Evolutionary conservation across 805 yeast species (phyloP).

Genomic region (Pichia exigua): DNA sequence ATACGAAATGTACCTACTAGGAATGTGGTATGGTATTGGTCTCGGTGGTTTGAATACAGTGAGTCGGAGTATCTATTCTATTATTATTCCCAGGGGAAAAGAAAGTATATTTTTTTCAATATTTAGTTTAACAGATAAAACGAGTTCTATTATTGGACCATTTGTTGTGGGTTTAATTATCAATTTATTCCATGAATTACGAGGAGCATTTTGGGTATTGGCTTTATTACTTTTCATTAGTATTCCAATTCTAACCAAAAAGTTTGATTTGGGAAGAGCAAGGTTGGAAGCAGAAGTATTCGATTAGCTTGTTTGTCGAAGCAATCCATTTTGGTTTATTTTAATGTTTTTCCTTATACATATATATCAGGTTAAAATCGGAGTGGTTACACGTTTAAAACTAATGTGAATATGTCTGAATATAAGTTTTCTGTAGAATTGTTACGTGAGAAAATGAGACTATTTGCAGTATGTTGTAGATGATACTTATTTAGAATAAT

Average conservation of each 20-base stretch:
- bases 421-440: no score
- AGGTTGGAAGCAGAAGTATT: constrained; percentile 1
- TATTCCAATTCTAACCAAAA: constrained; percentile 43
- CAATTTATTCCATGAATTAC: constrained; percentile 63
- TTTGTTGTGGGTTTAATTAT: constrained; percentile 63
- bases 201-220: constrained; percentile 64
- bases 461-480: no score
- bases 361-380: no score
- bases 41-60: constrained; percentile 68
- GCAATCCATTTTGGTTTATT: no score
- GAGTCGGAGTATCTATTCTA: constrained; percentile 51
- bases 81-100: constrained; percentile 66
- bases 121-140: constrained; percentile 73
- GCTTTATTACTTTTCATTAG: constrained; percentile 47
- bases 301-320: background rate
- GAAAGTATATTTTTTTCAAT: constrained; percentile 72
- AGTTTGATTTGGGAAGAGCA: constrained; percentile 36
- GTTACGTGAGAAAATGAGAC: no score
- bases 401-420: no score
- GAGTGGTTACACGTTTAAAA: no score
- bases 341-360: no score
- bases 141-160: constrained; percentile 71
- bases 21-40: constrained; percentile 69
- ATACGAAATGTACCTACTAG: constrained; percentile 62
- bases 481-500: no score